Evolutionary conservation across 2,329 filamentous ascomycete species (phyloP).

Genomic region (Diaporthe eres): DNA sequence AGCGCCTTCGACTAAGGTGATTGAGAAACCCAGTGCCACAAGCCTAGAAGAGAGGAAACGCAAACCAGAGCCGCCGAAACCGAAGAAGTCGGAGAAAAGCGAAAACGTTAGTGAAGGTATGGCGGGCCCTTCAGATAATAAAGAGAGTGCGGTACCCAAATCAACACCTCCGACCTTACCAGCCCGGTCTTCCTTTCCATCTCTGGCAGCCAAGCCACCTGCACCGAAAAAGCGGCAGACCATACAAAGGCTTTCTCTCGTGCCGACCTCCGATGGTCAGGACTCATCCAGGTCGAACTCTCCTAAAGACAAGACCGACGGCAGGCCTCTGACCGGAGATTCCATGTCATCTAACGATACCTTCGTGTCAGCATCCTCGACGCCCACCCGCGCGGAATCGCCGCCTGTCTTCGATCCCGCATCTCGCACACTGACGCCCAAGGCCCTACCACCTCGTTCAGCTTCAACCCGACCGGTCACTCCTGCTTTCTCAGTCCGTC

Average conservation of each 20-base stretch:
- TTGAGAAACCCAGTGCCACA: constrained; percentile 15
- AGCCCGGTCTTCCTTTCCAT: constrained; percentile 11
- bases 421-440: constrained; percentile 24
- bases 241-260: not conserved
- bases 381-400: constrained; percentile 37
- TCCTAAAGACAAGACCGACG: not conserved
- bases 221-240: constrained; percentile 30
- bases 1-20: constrained; percentile 9
- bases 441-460: constrained; percentile 44
- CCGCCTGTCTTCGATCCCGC: constrained; percentile 28
- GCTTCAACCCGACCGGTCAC: constrained; percentile 35
- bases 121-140: not conserved
- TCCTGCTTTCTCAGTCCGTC: constrained; percentile 37
- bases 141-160: constrained; percentile 2
- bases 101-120: not conserved
- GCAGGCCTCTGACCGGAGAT: constrained; percentile 43
- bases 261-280: constrained; percentile 36
- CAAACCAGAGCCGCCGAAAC: constrained; percentile 24
- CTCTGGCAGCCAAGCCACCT: constrained; percentile 12
- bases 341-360: constrained; percentile 61
- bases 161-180: not conserved
- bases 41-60: not conserved
- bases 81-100: not conserved
- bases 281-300: constrained; percentile 19
- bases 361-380: constrained; percentile 57